A percentile compares a stretch with the other conserved stretches of the same genome.
These are phyloP conservation scores for Solanum paucissectum DNA, from an alignment of 257 asterid genomes.

Conservation along the genomic window DNA sequence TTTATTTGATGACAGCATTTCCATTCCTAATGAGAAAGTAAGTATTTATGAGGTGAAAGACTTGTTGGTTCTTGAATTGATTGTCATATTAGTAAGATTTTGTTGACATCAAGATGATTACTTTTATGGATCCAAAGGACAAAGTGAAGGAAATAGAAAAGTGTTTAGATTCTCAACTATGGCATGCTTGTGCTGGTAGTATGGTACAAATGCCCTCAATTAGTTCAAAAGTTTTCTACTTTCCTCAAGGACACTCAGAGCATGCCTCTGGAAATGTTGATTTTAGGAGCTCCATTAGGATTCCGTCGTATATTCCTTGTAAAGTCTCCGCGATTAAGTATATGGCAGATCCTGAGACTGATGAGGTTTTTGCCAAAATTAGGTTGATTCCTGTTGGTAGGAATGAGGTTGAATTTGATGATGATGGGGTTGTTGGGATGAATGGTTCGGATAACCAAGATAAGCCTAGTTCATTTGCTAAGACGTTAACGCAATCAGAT, in stretches of 20 bases:
- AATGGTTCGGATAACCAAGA: constrained; percentile 36
- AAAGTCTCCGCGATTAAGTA: constrained; percentile 41
- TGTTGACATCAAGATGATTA: constrained; percentile 29
- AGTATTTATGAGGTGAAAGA: constrained; percentile 10
- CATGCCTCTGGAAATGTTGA: constrained; percentile 58
- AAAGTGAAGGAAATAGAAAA: constrained; percentile 32
- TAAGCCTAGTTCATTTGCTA: constrained; percentile 67
- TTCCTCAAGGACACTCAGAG: constrained; percentile 95
- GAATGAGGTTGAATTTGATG: constrained; percentile 28
- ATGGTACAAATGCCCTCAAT: constrained; percentile 77
- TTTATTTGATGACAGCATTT: constrained; percentile 20
- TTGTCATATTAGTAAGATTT: not conserved
- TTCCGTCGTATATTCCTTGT: constrained; percentile 52
- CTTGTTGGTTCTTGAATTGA: not conserved
- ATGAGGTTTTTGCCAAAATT: constrained; percentile 67
- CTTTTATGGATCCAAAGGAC: constrained; percentile 59
- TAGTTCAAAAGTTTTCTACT: constrained; percentile 64
- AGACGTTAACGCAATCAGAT: constrained; percentile 84
- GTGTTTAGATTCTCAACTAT: constrained; percentile 76
- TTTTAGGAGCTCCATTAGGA: constrained; percentile 32
- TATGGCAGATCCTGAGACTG: constrained; percentile 85
- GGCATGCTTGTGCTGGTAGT: constrained; percentile 99
- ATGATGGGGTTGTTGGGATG: constrained; percentile 18
- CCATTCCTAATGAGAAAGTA: constrained; percentile 6
- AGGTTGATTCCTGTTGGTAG: constrained; percentile 29